Evolutionary conservation across 768 basidiomycete species (phyloP).

Genomic region (Termitomyces sp.): DNA sequence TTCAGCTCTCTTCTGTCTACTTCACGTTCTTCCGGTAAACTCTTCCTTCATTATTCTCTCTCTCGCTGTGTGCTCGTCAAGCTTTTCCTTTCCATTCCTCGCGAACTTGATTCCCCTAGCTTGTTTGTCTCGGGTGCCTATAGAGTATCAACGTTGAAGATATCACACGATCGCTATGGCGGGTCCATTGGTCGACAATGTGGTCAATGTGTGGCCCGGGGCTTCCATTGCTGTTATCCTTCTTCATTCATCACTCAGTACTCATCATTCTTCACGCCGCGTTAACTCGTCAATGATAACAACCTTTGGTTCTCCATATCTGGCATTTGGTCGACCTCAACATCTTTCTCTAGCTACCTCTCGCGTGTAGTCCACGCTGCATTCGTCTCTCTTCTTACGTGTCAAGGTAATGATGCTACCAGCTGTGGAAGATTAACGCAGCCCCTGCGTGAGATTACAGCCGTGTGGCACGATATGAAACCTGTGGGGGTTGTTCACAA

Average conservation of each 20-base stretch:
- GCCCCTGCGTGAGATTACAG: too few relatives aligned
- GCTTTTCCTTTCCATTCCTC: too few relatives aligned
- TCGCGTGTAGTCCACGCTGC: slow-evolving; percentile 19
- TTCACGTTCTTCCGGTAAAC: slow-evolving; percentile 17
- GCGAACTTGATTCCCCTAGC: not conserved
- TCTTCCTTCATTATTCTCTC: slow-evolving; percentile 12
- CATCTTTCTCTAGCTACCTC: slow-evolving; percentile 3
- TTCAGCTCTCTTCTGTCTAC: slow-evolving; percentile 6
- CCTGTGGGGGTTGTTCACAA: slow-evolving; percentile 20
- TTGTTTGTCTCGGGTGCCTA: not conserved
- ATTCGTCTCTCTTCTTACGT: slow-evolving; percentile 14
- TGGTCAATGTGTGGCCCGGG: too few relatives aligned
- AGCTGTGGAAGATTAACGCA: slow-evolving; percentile 23
- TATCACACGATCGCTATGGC: too few relatives aligned
- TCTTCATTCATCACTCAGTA: slow-evolving; percentile 11
- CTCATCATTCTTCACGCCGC: slow-evolving; percentile 27
- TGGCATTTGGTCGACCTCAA: slow-evolving; percentile 31
- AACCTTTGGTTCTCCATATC: slow-evolving; percentile 27
- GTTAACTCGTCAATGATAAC: slow-evolving; percentile 13
- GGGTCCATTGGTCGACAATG: too few relatives aligned
- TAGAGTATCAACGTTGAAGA: too few relatives aligned
- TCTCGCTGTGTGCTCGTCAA: not conserved
- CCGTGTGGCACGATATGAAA: slow-evolving; percentile 27
- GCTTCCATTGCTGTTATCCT: slow-evolving; percentile 1
- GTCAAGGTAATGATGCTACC: slow-evolving; percentile 17